phyloP scores from a whole-genome alignment of 1,139 yeast genomes.

The Pichia sp. region DNA sequence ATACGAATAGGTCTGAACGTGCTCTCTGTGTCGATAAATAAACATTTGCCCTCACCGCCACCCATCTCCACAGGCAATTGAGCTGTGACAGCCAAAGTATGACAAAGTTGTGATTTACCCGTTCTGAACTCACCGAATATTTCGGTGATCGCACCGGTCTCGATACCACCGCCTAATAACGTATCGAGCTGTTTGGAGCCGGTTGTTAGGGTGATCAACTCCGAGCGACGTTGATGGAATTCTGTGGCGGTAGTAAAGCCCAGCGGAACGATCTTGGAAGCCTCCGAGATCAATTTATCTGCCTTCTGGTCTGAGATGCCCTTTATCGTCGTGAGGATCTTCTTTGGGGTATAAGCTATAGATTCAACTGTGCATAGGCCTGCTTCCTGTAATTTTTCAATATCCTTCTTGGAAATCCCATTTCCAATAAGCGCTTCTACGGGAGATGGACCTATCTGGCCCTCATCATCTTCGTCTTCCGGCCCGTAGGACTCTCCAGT shows the following conservation, averaged over 20 bases:
- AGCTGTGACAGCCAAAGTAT: slow-evolving; percentile 93
- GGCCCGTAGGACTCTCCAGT: slow-evolving; percentile 1
- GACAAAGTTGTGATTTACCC: slow-evolving; percentile 95
- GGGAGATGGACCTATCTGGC: slow-evolving; percentile 43
- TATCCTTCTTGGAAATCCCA: slow-evolving; percentile 78
- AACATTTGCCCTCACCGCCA: slow-evolving; percentile 98
- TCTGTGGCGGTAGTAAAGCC: slow-evolving; percentile 98
- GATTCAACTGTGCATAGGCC: slow-evolving; percentile 90
- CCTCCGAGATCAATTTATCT: slow-evolving; percentile 75
- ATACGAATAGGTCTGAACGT: slow-evolving; percentile 91
- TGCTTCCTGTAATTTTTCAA: slow-evolving; percentile 73
- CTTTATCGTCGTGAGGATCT: slow-evolving; percentile 69
- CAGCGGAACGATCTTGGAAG: slow-evolving; percentile 84
- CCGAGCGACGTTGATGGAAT: slow-evolving; percentile 84
- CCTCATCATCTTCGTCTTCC: slow-evolving; percentile 31
- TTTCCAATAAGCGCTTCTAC: slow-evolving; percentile 56
- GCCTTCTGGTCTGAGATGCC: slow-evolving; percentile 97
- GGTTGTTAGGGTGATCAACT: slow-evolving; percentile 86
- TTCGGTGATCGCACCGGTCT: slow-evolving; percentile 96
- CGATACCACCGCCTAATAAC: slow-evolving; percentile 92
- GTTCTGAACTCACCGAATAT: slow-evolving; percentile 97
- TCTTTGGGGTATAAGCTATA: slow-evolving; percentile 81
- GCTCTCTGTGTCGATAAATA: slow-evolving; percentile 95
- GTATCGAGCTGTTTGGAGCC: slow-evolving; percentile 95
- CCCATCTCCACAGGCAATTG: slow-evolving; percentile 97